These are phyloP conservation scores for Gossypium sturtianum DNA, from an alignment of 345 rosid genomes.

Conservation along the genomic window DNA sequence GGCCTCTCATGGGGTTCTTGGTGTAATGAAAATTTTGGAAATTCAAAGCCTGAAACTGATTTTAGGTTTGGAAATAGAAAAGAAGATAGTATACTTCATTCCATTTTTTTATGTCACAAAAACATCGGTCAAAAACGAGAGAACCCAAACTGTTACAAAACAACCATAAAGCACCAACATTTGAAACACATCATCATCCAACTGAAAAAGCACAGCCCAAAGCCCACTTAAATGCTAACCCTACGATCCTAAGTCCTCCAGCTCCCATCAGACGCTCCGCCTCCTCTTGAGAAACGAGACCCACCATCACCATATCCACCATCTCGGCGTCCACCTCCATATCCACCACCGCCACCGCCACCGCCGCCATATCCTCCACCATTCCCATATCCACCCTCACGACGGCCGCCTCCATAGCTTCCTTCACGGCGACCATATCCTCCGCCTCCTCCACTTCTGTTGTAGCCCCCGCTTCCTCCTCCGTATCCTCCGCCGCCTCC, in stretches of 20 bases:
- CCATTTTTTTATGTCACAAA: no score
- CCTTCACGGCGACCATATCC: constrained; percentile 19
- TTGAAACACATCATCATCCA: neutral
- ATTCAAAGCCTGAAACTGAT: no score
- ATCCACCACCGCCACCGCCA: constrained; percentile 30
- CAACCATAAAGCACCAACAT: neutral
- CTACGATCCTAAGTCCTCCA: constrained; percentile 11
- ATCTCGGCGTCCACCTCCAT: constrained; percentile 29
- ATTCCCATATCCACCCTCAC: constrained; percentile 39
- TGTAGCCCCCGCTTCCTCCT: neutral
- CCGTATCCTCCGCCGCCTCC: constrained; percentile 30
- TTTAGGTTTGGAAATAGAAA: no score
- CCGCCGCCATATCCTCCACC: constrained; percentile 30
- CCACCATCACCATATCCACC: constrained; percentile 38
- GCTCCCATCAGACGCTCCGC: constrained; percentile 25
- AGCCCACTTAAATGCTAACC: neutral
- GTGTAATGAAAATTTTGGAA: no score
- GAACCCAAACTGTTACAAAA: neutral
- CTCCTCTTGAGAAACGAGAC: constrained; percentile 10
- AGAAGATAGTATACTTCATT: no score
- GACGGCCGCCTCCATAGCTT: constrained; percentile 16
- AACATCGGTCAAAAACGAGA: constrained; percentile 4
- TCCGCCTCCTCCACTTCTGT: constrained; percentile 13
- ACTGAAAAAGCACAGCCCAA: neutral
- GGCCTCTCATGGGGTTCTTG: no score